Conservation (phyloP, 169 alveolate genomes). For the Nephromyces sp. region DNA sequence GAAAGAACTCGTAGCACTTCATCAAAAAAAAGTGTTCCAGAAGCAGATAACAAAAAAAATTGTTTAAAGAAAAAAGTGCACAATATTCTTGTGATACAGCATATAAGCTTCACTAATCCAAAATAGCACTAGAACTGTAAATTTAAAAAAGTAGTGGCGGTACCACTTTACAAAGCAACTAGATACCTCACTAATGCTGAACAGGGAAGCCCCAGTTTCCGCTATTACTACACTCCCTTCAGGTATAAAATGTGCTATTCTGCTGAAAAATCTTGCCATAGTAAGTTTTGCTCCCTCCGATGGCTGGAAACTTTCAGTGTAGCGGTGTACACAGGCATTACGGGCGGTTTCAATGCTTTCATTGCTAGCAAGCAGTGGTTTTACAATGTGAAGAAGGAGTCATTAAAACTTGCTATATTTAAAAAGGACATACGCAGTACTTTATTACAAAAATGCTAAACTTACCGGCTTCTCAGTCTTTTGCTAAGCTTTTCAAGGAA, state of each 20-base stretch:
- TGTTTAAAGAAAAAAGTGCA: no score
- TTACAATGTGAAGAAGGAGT: no score
- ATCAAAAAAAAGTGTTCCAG: conserved; percentile 15
- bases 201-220: conserved; percentile 26
- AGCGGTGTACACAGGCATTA: not conserved
- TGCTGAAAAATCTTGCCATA: conserved; percentile 35
- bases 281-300: not conserved
- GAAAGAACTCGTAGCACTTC: no score
- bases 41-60: conserved; percentile 17
- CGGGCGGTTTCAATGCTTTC: not conserved
- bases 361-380: no score
- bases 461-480: not conserved
- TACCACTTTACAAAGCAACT: no score
- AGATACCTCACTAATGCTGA: not conserved
- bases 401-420: no score
- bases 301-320: not conserved
- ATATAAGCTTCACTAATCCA: no score
- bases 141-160: no score
- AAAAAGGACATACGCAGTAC: no score
- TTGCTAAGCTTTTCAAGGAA: not conserved
- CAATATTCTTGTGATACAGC: no score
- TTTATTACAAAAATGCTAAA: no score
- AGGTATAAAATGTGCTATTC: conserved; percentile 31
- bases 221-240: conserved; percentile 34
- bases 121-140: no score